Evolutionary conservation across 108 stramenopile species (phyloP), one percentile per base, ranked within the genome.

Genomic region (Pseudonitzschia multiseries): DNA sequence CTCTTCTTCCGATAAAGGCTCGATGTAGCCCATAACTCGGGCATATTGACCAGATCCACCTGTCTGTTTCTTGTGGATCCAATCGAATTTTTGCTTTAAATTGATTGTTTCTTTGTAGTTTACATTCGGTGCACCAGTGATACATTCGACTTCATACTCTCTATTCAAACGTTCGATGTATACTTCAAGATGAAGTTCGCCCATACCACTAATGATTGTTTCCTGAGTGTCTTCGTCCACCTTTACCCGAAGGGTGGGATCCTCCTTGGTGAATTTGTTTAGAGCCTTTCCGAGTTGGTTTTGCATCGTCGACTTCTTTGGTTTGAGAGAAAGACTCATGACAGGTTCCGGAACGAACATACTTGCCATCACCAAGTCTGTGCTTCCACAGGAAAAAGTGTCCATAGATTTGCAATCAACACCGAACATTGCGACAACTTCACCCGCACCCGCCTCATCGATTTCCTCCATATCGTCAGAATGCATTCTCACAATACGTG

Each of bases 371-470:
- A 95, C 95, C 41, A 96, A 57, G 60, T 92, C 76, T 68, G 81
- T 89, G 68, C 65, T 73, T 8, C 97, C 97, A 70, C 97, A 98
- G 24, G 92, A 94, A 78, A 99, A 99, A 15, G 98, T 97, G 66
- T 99, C 99, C 97, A 99, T 99, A 12, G 91, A 93, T 27, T 89
- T 84, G 69, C 99, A 99, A 68, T 99, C 99, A 12, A 99, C 83
- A 51, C 99, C 99, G 76, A 99, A 99, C 89, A 98, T 98, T 51
- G 98, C 99, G n/a, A 97, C 97, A 50, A 99, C 98, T 71, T 99
- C 99, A 28, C 99, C 99, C 14, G 98, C 83, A 22, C 91, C 89
- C 6, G 96, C 97, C 42, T 83, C 86, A 28, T 95, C 91, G 63
- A 99, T 97, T 46, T 99, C 99, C 79, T 98, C 96, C 98, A 99